phyloP scores from a whole-genome alignment of 1,139 yeast species.

The Protomyces inundatus region DNA sequence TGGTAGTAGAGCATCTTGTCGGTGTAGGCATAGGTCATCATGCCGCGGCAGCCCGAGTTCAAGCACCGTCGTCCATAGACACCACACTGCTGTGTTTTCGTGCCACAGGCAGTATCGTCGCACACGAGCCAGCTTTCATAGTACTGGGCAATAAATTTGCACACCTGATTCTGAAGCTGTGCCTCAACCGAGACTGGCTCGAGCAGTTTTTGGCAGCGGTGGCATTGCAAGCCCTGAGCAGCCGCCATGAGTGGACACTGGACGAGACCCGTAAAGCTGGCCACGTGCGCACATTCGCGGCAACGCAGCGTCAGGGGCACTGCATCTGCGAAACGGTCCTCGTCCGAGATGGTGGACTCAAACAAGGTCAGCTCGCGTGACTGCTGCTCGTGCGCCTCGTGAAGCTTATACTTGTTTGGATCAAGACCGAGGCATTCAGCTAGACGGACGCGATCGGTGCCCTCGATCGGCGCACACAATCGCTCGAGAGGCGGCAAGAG shows the following conservation, averaged over 20 bases:
- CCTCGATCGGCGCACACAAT: constrained; percentile 76
- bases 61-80: constrained; percentile 88
- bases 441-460: constrained; percentile 72
- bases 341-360: constrained; percentile 75
- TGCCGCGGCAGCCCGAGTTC: constrained; percentile 40
- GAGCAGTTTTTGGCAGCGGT: constrained; percentile 50
- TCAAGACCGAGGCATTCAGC: constrained; percentile 78
- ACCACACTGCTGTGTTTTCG: constrained; percentile 74
- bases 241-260: constrained; percentile 50
- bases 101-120: constrained; percentile 78
- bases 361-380: constrained; percentile 60
- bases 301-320: constrained; percentile 56
- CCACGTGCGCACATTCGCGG: constrained; percentile 50
- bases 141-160: constrained; percentile 66
- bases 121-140: constrained; percentile 83
- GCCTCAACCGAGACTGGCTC: constrained; percentile 54
- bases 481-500: constrained; percentile 88
- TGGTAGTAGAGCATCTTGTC: constrained; percentile 85
- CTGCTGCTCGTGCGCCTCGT: constrained; percentile 34
- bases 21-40: constrained; percentile 69
- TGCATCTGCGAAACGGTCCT: constrained; percentile 71
- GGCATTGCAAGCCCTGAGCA: constrained; percentile 67
- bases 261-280: constrained; percentile 69
- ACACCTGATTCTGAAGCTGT: constrained; percentile 66
- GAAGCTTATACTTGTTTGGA: constrained; percentile 53